Base-by-base conservation (phyloP, 75 land plant species). In the Selaginella tamariscina region DNA sequence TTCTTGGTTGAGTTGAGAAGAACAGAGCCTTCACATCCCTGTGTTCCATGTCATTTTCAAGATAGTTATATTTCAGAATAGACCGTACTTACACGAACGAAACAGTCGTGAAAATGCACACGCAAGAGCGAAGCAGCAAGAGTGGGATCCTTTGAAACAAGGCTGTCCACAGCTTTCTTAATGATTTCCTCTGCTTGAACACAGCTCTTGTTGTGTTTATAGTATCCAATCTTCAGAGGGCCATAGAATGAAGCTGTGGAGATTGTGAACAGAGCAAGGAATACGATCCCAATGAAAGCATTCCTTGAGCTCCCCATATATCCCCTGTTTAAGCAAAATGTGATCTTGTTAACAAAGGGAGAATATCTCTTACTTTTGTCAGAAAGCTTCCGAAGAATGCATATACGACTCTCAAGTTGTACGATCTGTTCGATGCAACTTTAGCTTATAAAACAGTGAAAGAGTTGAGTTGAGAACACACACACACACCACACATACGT, bases 201-300 rank as follows among this genome's bases (percentile, higher is more conserved):
- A 26, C 62, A 59, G 8, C 8, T 23, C 8, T 23, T 21, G 8
- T 5, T 59, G 26, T n/a, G 21, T 59, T 59, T 59, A n/a, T 59
- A 59, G 62, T 59, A 59, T 21, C 62, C 62, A 5, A 59, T 59
- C 49, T 39, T 39, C n/a, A 21, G 62, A 59, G 26, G 62, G n/a
- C 21, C 18, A 59, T 59, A 23, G 5, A 2, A 9, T 2, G 5
- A 59, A 21, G 62, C 62, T 8, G 62, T 59, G 2, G 62, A 21
- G 8, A 59, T 23, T n/a, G 18, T 9, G n/a, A 59, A 5, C 49
- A 39, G 49, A 5, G 49, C 49, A 39, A 39, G 49, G 11, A 39
- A 15, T 15, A 39, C 11, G 5, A 39, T 39, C 15, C 11, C 49
- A 39, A 39, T 39, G 49, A 39, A 39, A 5, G 11, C 49, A 39